phyloP scores from a whole-genome alignment of 805 yeast genomes.

The Kluyveromyces lactis region DNA sequence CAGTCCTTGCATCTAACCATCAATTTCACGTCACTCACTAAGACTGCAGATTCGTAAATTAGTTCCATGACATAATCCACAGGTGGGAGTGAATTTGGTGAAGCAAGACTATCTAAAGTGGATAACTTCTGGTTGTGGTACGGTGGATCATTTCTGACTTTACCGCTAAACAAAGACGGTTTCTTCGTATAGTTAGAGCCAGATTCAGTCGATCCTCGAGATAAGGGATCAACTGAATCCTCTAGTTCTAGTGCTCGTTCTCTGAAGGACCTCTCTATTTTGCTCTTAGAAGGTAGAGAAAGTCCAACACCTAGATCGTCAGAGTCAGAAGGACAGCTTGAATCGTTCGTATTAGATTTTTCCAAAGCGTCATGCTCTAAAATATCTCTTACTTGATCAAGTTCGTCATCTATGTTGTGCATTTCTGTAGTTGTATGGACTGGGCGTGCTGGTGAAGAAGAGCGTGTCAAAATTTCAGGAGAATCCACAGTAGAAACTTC shows the following conservation, averaged over 20 bases:
- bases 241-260: constrained; percentile 19
- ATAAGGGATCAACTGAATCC: constrained; percentile 26
- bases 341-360: not conserved
- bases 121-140: constrained; percentile 23
- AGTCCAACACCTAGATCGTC: constrained; percentile 19
- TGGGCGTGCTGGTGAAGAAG: not conserved
- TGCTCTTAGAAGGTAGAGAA: constrained; percentile 23
- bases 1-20: constrained; percentile 33
- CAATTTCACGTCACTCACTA: constrained; percentile 56
- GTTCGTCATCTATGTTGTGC: constrained; percentile 1
- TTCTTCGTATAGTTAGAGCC: constrained; percentile 1
- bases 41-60: constrained; percentile 52
- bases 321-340: constrained; percentile 16
- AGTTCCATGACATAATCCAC: constrained; percentile 47
- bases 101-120: constrained; percentile 50
- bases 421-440: not conserved
- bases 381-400: not conserved
- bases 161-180: not conserved
- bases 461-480: not conserved
- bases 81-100: constrained; percentile 49
- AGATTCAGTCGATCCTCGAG: constrained; percentile 8
- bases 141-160: constrained; percentile 7
- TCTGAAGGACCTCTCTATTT: constrained; percentile 17
- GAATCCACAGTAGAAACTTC: constrained; percentile 11
- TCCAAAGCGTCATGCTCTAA: not conserved